Percentiles rank a stretch among this genome's conserved stretches.
These are phyloP conservation scores for Geoglossum cookeanum DNA, from an alignment of 2,329 filamentous ascomycete species.

Conservation along the genomic window DNA sequence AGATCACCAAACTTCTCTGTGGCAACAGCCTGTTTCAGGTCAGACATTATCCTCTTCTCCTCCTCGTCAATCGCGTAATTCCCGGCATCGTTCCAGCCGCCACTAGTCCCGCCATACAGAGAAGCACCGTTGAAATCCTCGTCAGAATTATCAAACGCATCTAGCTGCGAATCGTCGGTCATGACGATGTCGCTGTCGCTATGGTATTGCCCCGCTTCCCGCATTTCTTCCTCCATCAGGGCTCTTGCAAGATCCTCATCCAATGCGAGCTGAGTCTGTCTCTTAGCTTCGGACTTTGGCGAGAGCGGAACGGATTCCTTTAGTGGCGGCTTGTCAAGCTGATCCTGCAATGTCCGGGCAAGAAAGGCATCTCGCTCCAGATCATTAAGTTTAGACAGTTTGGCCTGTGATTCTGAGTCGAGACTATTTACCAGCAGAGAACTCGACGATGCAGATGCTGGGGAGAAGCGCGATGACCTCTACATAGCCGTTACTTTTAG, in stretches of 20 bases:
- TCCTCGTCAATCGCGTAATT: background rate
- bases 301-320: background rate
- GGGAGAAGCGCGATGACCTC: background rate
- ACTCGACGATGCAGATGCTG: background rate
- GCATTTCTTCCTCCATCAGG: background rate
- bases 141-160: background rate
- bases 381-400: background rate
- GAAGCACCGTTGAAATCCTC: background rate
- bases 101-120: background rate
- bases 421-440: background rate
- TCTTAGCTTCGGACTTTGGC: background rate
- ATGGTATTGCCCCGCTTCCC: background rate
- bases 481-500: background rate
- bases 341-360: background rate
- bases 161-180: background rate
- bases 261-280: background rate
- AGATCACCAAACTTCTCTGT: background rate
- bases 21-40: background rate
- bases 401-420: background rate
- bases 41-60: background rate
- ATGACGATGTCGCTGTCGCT: background rate
- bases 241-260: background rate
- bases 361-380: background rate
- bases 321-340: background rate
- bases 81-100: background rate